These are phyloP conservation scores for Volvox carteri DNA, from an alignment of 163 green algal genomes.

Conservation along the genomic window DNA sequence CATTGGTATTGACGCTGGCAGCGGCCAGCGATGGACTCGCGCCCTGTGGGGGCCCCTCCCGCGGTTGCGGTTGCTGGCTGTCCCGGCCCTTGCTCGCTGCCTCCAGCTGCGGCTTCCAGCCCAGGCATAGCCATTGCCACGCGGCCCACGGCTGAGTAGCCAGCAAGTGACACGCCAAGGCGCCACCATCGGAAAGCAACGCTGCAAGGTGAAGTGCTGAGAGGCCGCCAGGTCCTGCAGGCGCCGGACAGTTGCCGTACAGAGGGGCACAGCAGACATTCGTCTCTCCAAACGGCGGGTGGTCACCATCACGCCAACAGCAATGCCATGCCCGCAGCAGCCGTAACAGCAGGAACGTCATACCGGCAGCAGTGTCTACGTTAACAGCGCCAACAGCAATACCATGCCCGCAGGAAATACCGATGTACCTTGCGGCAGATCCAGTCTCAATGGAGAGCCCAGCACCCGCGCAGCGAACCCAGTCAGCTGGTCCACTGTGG, in stretches of 20 bases:
- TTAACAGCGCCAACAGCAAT: too few relatives aligned
- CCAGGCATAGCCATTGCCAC: slow-evolving; percentile 37
- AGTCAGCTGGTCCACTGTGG: not conserved
- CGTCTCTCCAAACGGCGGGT: too few relatives aligned
- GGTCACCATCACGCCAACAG: too few relatives aligned
- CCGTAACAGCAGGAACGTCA: not conserved
- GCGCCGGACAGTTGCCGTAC: too few relatives aligned
- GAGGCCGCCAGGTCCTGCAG: slow-evolving; percentile 28
- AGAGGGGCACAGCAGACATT: too few relatives aligned
- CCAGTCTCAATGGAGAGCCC: not conserved
- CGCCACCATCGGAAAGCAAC: slow-evolving; percentile 45
- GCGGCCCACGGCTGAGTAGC: slow-evolving; percentile 33
- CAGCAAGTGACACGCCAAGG: slow-evolving; percentile 30
- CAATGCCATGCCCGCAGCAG: not conserved
- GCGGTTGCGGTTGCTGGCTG: too few relatives aligned
- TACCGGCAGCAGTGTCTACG: too few relatives aligned
- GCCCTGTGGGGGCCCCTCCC: not conserved
- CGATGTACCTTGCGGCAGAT: slow-evolving; percentile 42
- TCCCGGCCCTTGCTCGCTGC: too few relatives aligned
- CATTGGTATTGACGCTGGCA: too few relatives aligned
- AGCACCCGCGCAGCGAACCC: slow-evolving; percentile 15
- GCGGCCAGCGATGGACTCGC: not conserved
- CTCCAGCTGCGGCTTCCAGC: slow-evolving; percentile 14
- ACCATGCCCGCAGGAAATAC: too few relatives aligned
- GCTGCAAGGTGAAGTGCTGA: slow-evolving; percentile 38